Evolutionary conservation across 768 basidiomycete species (phyloP), one percentile per base, ranked within the genome.

Genomic region (Collybia sordida): DNA sequence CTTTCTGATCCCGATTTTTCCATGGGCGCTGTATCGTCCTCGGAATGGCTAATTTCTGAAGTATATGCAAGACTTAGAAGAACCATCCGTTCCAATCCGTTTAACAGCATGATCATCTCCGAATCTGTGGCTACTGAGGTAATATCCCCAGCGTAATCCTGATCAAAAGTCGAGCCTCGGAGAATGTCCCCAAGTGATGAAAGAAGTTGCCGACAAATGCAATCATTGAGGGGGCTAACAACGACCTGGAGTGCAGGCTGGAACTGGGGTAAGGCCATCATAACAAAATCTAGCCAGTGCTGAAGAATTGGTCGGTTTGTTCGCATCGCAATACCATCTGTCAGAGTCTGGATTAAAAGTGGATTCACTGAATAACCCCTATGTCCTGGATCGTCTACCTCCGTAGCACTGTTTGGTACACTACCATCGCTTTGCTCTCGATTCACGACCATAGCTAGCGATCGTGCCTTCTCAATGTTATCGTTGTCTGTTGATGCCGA

Each of bases 231-330:
- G 2, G 93, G 86, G 2, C 80, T 71, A 19, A 96, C 73, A 28
- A 86, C 77, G 8, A 78, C 72, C 45, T 86, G 82, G 1, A 91
- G 71, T 2, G 81, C 72, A 17, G 85, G 84, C 50, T 88, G 87
- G 61, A 93, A 90, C 57, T 93, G 90, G 3, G 92, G 86, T 15
- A 95, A 71, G 1, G 93, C 90, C 85, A 91, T 90, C 47, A 96
- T 78, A 51, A 98, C 78, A 64, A 99, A 98, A 64, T 98, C 96
- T 22, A 98, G 76, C 96, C 96, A 98, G 59, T 97, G 92, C 60
- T 97, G 95, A 24, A 96, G 66, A 21, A 96, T 79, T 1, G 92
- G 78, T 23, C 86, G 82, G 67, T 96, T 97, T 24, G 78, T 67
- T 8, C 76, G 70, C 4, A 73, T 64, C 9, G 85, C 72, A 41